Evolutionary conservation across 2,329 filamentous ascomycete genomes (phyloP), one percentile per base, ranked within the genome.

Genomic region (Beauveria bassiana): DNA sequence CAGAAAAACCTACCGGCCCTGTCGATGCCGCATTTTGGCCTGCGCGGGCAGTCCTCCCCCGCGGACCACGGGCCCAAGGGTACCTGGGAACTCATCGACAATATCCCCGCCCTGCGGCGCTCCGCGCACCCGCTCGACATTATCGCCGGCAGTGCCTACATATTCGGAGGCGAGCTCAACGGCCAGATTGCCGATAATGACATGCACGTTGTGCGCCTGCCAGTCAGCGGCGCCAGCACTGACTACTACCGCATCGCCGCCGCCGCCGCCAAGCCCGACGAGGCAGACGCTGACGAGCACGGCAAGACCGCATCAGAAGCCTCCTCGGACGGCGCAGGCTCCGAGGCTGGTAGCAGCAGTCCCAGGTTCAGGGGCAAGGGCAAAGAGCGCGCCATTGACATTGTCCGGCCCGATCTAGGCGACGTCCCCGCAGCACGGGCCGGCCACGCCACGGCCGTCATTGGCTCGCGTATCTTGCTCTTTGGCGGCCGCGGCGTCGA

Each of bases 121-220:
- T 93, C 90, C 1, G 92, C 90, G 0, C 90, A 95, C 69, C 82
- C 84, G 3, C 71, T 92, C 66, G 81, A 89, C 49, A 80, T 87
- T 51, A 71, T 87, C 52, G 75, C 75, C 40, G 75, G 79, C 28
- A 75, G 75, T 45, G 81, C 82, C 47, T 88, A 85, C 72, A 79
- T 96, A 68, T 96, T 92, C 69, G 91, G 91, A 63, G 91, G 91
- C 66, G 90, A 95, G 72, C 75, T 78, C 51, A 81, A 88, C 3
- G 80, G 86, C 53, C 77, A 89, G 69, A 87, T 88, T 7, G 81
- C 87, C 61, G 89, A 92, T 74, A 90, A 91, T 69, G 79, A 86
- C 66, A 81, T 95, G 71, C 87, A 92, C 70, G 75, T 85, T 59
- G 69, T 93, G 52, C 79, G 79, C 0, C 74, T 91, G 24, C 82